Base-by-base conservation (phyloP, 805 yeast species). In the Zygosaccharomyces siamensis region DNA sequence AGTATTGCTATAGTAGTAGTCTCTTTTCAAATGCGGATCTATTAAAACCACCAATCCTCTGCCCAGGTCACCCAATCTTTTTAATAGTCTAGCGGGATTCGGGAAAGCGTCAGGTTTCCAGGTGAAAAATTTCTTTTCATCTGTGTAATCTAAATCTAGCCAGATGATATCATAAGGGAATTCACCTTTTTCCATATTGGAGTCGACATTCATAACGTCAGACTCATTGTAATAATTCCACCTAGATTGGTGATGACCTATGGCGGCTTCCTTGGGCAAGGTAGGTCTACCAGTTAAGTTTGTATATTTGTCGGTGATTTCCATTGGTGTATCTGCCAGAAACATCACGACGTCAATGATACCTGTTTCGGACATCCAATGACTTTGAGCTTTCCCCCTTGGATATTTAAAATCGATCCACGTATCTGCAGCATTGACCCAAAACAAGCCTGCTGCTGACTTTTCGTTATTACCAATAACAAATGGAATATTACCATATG, bases 291-390 rank as follows among this genome's bases (percentile, higher is more conserved):
- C 99, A 0, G 95, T 83, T n/a, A 93, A 66, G 2, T 64, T 56
- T 0, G 89, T 84, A 64, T 85, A 92, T 30, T 80, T 72, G 37
- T 72, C 61, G 36, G 83, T 76, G 21, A 93, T 74, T 14, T 73
- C 75, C 1, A 67, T 63, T 1, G 88, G 84, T 0, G 79, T 74
- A 16, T 72, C 72, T 11, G 81, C 93, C 28, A 87, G 71, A 40
- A 89, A 69, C 16, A 87, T 64, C 32, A 88, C 75, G 8, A 90
- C 70, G 63, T 93, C 98, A 41, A 93, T 58, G 21, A 84, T 70
- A 26, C 98, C 98, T 58, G 81, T 79, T 66, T 93, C 99, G 0
- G 97, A 88, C 53, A 92, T 86, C 97, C 98, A 92, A 66, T 93
- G 99, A 2, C 95, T 74, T 44, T 64, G 64, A 0, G 81, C 71